Evolutionary conservation across 2,329 filamentous ascomycete genomes (phyloP), one percentile per base, ranked within the genome.

Genomic region (Fusarium chaquense): DNA sequence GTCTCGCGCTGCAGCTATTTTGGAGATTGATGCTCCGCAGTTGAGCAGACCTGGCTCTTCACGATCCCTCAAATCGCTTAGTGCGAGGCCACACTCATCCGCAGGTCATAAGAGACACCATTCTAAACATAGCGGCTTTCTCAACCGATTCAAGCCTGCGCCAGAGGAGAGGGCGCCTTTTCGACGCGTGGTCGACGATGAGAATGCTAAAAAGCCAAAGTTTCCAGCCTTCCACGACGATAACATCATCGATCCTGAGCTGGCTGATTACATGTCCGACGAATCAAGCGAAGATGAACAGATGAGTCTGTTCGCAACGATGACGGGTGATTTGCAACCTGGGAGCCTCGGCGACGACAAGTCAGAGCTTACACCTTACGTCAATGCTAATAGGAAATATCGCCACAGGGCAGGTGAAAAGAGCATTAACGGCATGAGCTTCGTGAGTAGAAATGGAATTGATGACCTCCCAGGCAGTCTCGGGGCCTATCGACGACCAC

Each of bases 181-280:
- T 71, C 93, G 94, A 57, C 91, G 91, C 62, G 85, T 89, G 13
- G 83, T 85, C 20, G 89, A 83, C 12, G 89, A 97, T 54, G 91
- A 94, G 62, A 81, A 85, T 49, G 82, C 85, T 6, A 89, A 86
- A 67, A 91, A 90, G 68, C 83, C 88, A 10, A 89, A 89, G 43
- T 86, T 97, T 36, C 91, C 94, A 18, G 94, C 94, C n/a, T 98
- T 99, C 73, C 96, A 99, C 78, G 94, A 96, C 76, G 96, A 99
- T 82, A 98, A 96, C 76, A 97, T 99, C 72, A 98, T 99, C 72
- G 96, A 99, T 77, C 96, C 96, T 2, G 96, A 99, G 75, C 83
- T 99, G 56, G 95, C 94, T 7, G 92, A 93, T 35, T 99, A 97
- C 80, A 92, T 99, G 85, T 99, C 96, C 9, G 96, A 99, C 77